phyloP scores from a whole-genome alignment of 108 stramenopile species.

The Fragilaria crotonensis region DNA sequence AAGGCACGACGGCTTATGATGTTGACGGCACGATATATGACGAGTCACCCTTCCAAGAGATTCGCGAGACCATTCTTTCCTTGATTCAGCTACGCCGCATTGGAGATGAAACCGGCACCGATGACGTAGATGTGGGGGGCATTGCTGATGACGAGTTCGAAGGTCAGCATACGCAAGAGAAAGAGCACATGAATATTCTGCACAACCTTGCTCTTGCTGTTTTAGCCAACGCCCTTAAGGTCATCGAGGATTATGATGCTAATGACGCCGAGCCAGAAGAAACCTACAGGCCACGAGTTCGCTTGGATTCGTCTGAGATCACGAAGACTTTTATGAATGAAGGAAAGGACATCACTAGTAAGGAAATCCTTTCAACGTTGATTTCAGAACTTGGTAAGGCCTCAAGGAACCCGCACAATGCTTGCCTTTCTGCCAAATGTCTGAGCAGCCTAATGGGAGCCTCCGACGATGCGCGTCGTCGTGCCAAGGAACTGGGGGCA shows the following conservation, averaged over 20 bases:
- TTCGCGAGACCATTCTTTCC: constrained; percentile 68
- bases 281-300: constrained; percentile 18
- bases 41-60: constrained; percentile 70
- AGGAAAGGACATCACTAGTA: constrained; percentile 46
- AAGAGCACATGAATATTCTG: constrained; percentile 52
- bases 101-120: constrained; percentile 40
- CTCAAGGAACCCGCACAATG: constrained; percentile 71
- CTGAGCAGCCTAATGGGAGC: constrained; percentile 65
- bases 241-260: constrained; percentile 39
- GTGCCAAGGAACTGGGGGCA: constrained; percentile 73
- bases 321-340: constrained; percentile 58
- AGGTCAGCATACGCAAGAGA: constrained; percentile 31
- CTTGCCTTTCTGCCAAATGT: constrained; percentile 75
- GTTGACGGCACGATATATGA: constrained; percentile 49
- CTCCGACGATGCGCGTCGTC: constrained; percentile 59
- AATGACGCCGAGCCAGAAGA: constrained; percentile 40
- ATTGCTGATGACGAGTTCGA: constrained; percentile 21
- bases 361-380: constrained; percentile 67
- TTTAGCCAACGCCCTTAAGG: constrained; percentile 73
- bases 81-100: constrained; percentile 62
- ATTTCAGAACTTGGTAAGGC: constrained; percentile 73
- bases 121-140: constrained; percentile 5
- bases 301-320: constrained; percentile 28
- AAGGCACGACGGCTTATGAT: constrained; percentile 37
- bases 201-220: constrained; percentile 79